These are phyloP conservation scores for Medicago lupulina DNA, from an alignment of 306 rosid species.

Conservation along the genomic window DNA sequence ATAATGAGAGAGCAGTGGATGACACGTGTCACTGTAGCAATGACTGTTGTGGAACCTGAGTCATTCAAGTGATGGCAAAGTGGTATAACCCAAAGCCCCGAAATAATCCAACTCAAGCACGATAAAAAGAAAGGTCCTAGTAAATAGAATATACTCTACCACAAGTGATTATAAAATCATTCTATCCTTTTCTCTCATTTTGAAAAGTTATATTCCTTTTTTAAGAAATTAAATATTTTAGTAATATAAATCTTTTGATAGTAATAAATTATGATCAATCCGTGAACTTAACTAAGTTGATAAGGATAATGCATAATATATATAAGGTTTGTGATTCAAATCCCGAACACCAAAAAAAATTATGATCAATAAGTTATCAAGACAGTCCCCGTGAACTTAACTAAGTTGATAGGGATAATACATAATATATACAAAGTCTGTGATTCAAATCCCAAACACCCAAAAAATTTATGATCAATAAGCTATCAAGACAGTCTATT, in stretches of 20 bases:
- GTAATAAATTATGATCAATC: background rate
- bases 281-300: no score
- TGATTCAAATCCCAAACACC: no score
- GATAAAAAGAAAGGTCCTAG: background rate
- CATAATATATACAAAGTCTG: no score
- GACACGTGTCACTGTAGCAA: slow-evolving; percentile 28
- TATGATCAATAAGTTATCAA: no score
- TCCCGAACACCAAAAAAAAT: no score
- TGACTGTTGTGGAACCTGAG: slow-evolving; percentile 43
- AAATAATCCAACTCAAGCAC: slow-evolving; percentile 32
- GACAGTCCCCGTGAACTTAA: no score
- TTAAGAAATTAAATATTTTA: background rate
- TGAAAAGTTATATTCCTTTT: background rate
- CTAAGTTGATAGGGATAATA: no score
- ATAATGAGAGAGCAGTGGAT: slow-evolving; percentile 26
- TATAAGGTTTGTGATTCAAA: no score
- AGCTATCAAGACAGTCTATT: no score
- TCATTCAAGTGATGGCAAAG: slow-evolving; percentile 33
- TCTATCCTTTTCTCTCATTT: background rate
- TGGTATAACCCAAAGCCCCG: background rate
- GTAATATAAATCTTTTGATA: background rate
- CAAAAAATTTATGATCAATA: background rate
- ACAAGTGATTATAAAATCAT: slow-evolving; percentile 4
- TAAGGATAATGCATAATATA: no score
- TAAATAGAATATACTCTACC: slow-evolving; percentile 9